These are phyloP conservation scores for Ophidiomyces ophidiicola DNA, from an alignment of 2,329 filamentous ascomycete species.

Conservation along the genomic window DNA sequence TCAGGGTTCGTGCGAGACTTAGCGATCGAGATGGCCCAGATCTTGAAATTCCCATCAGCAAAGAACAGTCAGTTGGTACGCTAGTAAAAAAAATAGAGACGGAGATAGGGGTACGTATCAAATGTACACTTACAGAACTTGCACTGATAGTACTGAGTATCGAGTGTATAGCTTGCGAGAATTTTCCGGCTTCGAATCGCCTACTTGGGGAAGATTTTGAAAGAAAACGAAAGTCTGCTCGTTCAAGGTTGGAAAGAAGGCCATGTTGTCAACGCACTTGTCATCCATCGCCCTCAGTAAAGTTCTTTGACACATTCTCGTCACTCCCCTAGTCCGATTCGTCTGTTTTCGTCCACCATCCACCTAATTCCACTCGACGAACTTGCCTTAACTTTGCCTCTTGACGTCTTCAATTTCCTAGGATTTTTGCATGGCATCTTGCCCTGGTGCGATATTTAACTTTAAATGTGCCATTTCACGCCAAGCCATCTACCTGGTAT, in stretches of 20 bases:
- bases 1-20: constrained; percentile 50
- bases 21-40: constrained; percentile 55
- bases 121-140: neutral
- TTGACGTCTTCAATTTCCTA: too few relatives aligned
- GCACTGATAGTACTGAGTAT: neutral
- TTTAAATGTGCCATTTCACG: too few relatives aligned
- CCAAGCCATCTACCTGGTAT: too few relatives aligned
- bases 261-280: constrained; percentile 65
- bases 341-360: neutral
- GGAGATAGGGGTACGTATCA: constrained; percentile 47
- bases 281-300: constrained; percentile 14
- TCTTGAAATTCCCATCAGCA: constrained; percentile 45
- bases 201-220: constrained; percentile 70
- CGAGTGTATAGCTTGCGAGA: constrained; percentile 40
- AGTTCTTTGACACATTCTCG: neutral
- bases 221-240: constrained; percentile 51
- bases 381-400: too few relatives aligned
- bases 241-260: constrained; percentile 64
- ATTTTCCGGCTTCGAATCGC: constrained; percentile 55
- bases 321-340: neutral
- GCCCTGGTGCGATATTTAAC: too few relatives aligned
- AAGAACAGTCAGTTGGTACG: constrained; percentile 51
- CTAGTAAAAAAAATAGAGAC: constrained; percentile 52
- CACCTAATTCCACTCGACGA: too few relatives aligned
- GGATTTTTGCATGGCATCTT: too few relatives aligned